Evolutionary conservation across 169 alveolate species (phyloP).

Genomic region (Cryptosporidium felis): DNA sequence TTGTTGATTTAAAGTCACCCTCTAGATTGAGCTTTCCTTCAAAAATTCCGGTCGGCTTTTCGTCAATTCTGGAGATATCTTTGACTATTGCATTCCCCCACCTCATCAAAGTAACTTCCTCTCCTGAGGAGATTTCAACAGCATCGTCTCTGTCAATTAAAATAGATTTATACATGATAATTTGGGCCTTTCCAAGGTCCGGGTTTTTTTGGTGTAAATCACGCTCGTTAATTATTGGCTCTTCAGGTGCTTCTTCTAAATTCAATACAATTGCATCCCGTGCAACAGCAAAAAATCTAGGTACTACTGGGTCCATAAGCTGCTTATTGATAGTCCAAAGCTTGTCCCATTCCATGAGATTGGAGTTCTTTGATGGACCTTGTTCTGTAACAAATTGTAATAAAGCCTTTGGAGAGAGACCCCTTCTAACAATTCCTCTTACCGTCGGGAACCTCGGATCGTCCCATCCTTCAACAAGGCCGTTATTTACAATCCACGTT

Average conservation of each 20-base stretch:
- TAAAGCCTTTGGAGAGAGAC: constrained; percentile 95
- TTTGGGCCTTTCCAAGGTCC: constrained; percentile 86
- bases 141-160: constrained; percentile 93
- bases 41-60: constrained; percentile 76
- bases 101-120: constrained; percentile 94
- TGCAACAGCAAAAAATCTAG: constrained; percentile 93
- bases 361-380: constrained; percentile 96
- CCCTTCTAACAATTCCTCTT: constrained; percentile 97
- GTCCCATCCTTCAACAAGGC: constrained; percentile 94
- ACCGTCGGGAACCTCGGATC: constrained; percentile 99
- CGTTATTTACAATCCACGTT: constrained; percentile 93
- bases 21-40: constrained; percentile 83
- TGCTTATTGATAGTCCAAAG: constrained; percentile 97
- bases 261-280: constrained; percentile 73
- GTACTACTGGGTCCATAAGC: constrained; percentile 92
- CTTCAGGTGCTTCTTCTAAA: constrained; percentile 80
- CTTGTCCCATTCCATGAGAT: constrained; percentile 99
- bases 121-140: constrained; percentile 85
- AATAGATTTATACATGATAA: constrained; percentile 79
- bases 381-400: constrained; percentile 94
- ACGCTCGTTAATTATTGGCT: constrained; percentile 78
- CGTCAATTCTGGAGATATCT: constrained; percentile 75
- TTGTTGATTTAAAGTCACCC: constrained; percentile 92
- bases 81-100: constrained; percentile 94
- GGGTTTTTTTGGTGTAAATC: constrained; percentile 94